Conservation (phyloP, 2,329 filamentous ascomycete genomes). For the Coniella vitis region DNA sequence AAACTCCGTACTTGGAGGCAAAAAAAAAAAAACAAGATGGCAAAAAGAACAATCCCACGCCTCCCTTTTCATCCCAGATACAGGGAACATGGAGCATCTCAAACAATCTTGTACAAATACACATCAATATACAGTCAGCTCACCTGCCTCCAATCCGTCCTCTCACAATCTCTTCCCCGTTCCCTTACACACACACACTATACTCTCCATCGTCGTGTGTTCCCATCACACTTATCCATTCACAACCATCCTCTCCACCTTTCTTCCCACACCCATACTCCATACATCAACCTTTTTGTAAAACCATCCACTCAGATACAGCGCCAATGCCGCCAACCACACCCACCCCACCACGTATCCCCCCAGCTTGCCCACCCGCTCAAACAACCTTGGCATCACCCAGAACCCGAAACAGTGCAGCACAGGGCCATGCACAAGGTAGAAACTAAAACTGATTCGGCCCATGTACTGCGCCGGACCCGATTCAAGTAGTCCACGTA, state of each 20-base stretch:
- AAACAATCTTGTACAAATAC: too few species aligned
- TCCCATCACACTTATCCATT: constrained; percentile 8
- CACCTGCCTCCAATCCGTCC: too few species aligned
- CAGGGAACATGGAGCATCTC: too few species aligned
- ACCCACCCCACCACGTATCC: constrained; percentile 29
- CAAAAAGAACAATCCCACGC: too few species aligned
- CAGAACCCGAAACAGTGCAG: constrained; percentile 24
- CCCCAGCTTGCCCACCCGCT: constrained; percentile 24
- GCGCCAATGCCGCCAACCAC: constrained; percentile 23
- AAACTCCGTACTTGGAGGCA: too few species aligned
- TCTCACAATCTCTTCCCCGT: too few species aligned
- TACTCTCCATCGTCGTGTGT: too few species aligned
- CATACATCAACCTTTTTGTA: constrained; percentile 29
- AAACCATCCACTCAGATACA: constrained; percentile 31
- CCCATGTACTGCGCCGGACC: constrained; percentile 31
- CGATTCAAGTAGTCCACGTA: constrained; percentile 26
- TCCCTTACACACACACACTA: too few species aligned
- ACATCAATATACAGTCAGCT: too few species aligned
- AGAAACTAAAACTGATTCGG: constrained; percentile 34
- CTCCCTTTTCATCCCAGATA: too few species aligned
- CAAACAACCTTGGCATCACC: constrained; percentile 33
- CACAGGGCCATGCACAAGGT: constrained; percentile 30
- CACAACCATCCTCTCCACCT: constrained; percentile 27
- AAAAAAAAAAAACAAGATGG: too few species aligned
- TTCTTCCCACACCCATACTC: constrained; percentile 31